Base-by-base conservation (phyloP, 129 eudicot species). In the Rutidosis leptorrhynchoides region DNA sequence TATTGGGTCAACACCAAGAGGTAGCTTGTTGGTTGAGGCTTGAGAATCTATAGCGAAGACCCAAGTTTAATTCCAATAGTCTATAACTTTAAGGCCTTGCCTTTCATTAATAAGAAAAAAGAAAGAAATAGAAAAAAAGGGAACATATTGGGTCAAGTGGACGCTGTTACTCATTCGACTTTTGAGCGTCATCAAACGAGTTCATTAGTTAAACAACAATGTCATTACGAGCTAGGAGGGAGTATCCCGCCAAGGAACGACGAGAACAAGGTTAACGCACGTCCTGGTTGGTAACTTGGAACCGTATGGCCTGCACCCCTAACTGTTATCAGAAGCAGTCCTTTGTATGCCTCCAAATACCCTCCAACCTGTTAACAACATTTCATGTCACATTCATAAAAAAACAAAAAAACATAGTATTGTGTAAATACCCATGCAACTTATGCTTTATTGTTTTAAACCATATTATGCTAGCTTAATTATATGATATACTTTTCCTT, bases 221-320 rank as follows among this genome's bases (percentile, higher is more conserved):
- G 7, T n/a, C 43, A 52, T 21, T 72, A 78, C 0, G 76, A 45
- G 26, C 77, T 24, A 30, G 85, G 79, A 43, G 82, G 85, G 16
- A 76, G 85, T 42, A 33, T 72, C 30, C 60, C 60, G 23, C 5
- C 60, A 24, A 55, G 32, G 28, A 55, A 55, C 12, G 19, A 78
- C 0, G 82, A 71, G 63, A 78, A 57, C 73, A 78, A 64, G 19
- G 69, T 33, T 16, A 78, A 49, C 14, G 78, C 74, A 40, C 78
- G 61, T 35, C 72, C 22, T 0, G 82, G 82, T 56, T 49, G 82
- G 78, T 65, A 71, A 46, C 69, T 65, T 65, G 82, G 82, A 30
- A 71, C 82, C 25, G 20, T 22, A 71, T 78, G 74, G 7, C 78
- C 82, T 3, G 78, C 78, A 29, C 78, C 69, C 56, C 78, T 58